Evolutionary conservation across 441 rosid genomes (phyloP), one percentile per base, ranked within the genome.

Genomic region (Dalechampia spathulata): DNA sequence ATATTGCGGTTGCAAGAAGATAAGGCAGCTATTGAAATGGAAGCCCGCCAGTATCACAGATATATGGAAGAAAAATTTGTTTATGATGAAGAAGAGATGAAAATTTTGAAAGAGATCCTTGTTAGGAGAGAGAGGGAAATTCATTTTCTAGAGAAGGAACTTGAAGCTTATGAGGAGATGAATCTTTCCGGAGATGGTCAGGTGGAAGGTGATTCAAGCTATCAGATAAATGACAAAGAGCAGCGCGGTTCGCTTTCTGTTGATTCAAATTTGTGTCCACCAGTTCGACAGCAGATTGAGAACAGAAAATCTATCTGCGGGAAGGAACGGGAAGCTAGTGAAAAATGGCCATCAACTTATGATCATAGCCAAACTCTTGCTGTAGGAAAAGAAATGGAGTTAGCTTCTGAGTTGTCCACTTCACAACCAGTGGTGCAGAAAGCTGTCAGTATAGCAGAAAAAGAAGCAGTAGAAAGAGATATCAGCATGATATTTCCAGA

Each of bases 61-160:
- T 71, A 81, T 79, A 77, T 78, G 41, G 91, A 90, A 59, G 95
- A 85, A 66, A 87, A 84, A 64, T 77, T 80, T 48, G 77, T 75
- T 19, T 81, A 78, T 62, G 89, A 86, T 64, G 82, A 81, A 2
- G 95, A 84, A 70, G 95, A 90, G 74, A 86, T 84, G 95, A 76
- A 66, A 58, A 73, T 91, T 73, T 81, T 91, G 54, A 86, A 81
- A 66, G 93, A 88, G 70, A 88, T 88, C 42, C 59, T 91, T 54
- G 49, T 91, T 47, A 80, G 87, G 66, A 81, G 87, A 62, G 98
- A 91, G 71, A 81, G 38, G 64, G 98, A 88, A 61, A 86, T 75
- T 40, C 81, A 79, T 80, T 86, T 72, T 65, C 70, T 88, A 65
- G 86, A 82, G 83, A 81, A 80, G 70, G 83, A 88, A 75, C 73